Percentiles rank a stretch among this genome's conserved stretches.
phyloP scores from a whole-genome alignment of 768 basidiomycete genomes.

The Termitomyces sp. region DNA sequence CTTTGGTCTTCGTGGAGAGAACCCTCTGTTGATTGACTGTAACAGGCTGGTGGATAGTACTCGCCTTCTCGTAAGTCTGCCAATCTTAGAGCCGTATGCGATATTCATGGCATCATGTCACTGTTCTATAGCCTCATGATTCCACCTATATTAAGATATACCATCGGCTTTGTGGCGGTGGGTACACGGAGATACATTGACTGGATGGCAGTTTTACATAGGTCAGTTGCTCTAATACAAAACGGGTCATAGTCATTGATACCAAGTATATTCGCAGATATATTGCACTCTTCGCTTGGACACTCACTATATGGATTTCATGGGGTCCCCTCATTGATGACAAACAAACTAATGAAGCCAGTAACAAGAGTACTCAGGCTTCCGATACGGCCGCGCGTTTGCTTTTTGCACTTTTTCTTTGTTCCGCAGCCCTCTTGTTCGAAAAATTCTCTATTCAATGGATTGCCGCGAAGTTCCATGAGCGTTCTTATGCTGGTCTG shows the following conservation, averaged over 20 bases:
- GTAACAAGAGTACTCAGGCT: constrained; percentile 28
- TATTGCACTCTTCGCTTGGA: constrained; percentile 66
- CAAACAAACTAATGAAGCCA: constrained; percentile 26
- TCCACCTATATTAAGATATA: constrained; percentile 50
- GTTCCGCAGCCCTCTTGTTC: constrained; percentile 61
- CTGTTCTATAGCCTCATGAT: constrained; percentile 33
- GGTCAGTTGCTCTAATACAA: constrained; percentile 28
- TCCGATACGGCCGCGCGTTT: constrained; percentile 57
- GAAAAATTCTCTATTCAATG: constrained; percentile 87
- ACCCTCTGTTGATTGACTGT: neutral
- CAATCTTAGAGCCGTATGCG: neutral
- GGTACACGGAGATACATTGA: constrained; percentile 72
- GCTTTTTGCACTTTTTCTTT: constrained; percentile 69
- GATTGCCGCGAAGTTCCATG: constrained; percentile 81
- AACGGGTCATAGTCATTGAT: neutral
- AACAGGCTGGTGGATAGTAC: constrained; percentile 72
- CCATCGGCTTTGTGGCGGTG: constrained; percentile 71
- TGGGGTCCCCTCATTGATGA: constrained; percentile 64
- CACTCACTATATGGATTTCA: constrained; percentile 59
- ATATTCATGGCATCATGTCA: constrained; percentile 9
- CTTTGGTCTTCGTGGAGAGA: neutral
- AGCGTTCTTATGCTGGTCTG: constrained; percentile 47
- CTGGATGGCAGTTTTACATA: constrained; percentile 62
- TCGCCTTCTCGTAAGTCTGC: constrained; percentile 53
- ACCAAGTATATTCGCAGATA: constrained; percentile 29